These are phyloP conservation scores for Perkinsus olseni DNA, from an alignment of 169 alveolate genomes.

Conservation along the genomic window DNA sequence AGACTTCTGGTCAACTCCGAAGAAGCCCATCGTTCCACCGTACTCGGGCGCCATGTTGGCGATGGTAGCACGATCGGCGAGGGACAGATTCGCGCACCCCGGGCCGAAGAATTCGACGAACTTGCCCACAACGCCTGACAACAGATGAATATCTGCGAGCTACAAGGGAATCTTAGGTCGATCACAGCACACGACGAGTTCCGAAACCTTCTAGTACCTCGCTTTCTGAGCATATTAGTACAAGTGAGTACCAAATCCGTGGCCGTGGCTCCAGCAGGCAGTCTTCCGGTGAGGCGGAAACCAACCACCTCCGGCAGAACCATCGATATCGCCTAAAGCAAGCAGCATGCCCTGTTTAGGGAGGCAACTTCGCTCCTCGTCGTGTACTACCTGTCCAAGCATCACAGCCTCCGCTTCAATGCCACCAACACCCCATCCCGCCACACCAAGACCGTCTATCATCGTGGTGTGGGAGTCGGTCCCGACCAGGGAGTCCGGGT, in stretches of 20 bases:
- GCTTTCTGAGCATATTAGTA: constrained; percentile 72
- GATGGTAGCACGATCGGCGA: constrained; percentile 91
- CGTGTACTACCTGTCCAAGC: constrained; percentile 64
- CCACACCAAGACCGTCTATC: constrained; percentile 94
- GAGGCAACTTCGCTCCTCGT: not conserved
- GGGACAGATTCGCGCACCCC: constrained; percentile 67
- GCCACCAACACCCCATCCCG: constrained; percentile 97
- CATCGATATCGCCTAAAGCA: constrained; percentile 80
- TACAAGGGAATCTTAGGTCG: too few relatives aligned
- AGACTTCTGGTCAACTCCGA: constrained; percentile 86
- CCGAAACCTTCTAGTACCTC: constrained; percentile 39
- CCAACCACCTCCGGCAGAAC: constrained; percentile 95
- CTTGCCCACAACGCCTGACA: constrained; percentile 82
- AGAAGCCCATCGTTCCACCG: constrained; percentile 95
- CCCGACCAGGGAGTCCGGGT: constrained; percentile 92
- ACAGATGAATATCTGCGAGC: not conserved
- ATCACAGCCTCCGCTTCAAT: constrained; percentile 96
- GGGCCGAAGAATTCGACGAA: constrained; percentile 92
- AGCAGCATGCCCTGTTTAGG: not conserved
- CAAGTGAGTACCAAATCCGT: constrained; percentile 84
- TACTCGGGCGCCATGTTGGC: constrained; percentile 96
- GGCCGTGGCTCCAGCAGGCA: constrained; percentile 69
- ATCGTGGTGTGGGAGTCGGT: constrained; percentile 96
- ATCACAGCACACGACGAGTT: not conserved
- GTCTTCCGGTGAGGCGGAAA: constrained; percentile 81